Evolutionary conservation across 345 rosid species (phyloP).

Genomic region (Gossypium longicalyx): DNA sequence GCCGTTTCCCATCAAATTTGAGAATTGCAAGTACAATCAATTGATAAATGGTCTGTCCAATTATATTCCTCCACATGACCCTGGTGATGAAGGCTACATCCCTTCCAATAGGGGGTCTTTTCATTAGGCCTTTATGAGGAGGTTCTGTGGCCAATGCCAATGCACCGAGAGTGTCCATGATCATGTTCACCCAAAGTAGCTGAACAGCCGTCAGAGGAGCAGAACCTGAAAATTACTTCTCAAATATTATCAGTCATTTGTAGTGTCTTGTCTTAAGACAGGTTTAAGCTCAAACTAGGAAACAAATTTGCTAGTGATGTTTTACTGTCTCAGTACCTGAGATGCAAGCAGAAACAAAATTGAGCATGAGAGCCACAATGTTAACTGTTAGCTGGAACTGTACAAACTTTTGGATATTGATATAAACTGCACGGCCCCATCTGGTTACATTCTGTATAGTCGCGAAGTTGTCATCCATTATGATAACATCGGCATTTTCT

Average conservation of each 20-base stretch:
- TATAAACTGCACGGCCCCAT: slow-evolving; percentile 84
- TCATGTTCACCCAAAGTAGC: slow-evolving; percentile 84
- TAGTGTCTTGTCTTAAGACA: not conserved
- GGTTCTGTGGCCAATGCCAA: slow-evolving; percentile 80
- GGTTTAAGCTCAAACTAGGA: not conserved
- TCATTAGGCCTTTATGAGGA: slow-evolving; percentile 67
- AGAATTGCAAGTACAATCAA: slow-evolving; percentile 47
- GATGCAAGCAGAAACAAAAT: slow-evolving; percentile 70
- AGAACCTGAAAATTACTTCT: slow-evolving; percentile 38
- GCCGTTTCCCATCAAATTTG: slow-evolving; percentile 48
- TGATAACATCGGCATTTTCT: slow-evolving; percentile 78
- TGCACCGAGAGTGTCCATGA: slow-evolving; percentile 90
- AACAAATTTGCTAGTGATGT: not conserved
- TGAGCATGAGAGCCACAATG: slow-evolving; percentile 63
- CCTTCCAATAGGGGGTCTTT: slow-evolving; percentile 59
- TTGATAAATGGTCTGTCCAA: slow-evolving; percentile 72
- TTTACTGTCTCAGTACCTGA: slow-evolving; percentile 33
- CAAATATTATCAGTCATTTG: not conserved
- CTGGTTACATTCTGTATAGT: slow-evolving; percentile 68
- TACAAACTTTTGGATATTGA: slow-evolving; percentile 80
- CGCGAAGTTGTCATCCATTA: slow-evolving; percentile 75
- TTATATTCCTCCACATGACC: slow-evolving; percentile 78
- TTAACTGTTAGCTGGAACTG: slow-evolving; percentile 82
- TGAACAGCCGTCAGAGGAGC: slow-evolving; percentile 84
- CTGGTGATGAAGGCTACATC: slow-evolving; percentile 51